These are phyloP conservation scores for Blastobotrys malaysiensis DNA, from an alignment of 1,139 yeast species.

Conservation along the genomic window DNA sequence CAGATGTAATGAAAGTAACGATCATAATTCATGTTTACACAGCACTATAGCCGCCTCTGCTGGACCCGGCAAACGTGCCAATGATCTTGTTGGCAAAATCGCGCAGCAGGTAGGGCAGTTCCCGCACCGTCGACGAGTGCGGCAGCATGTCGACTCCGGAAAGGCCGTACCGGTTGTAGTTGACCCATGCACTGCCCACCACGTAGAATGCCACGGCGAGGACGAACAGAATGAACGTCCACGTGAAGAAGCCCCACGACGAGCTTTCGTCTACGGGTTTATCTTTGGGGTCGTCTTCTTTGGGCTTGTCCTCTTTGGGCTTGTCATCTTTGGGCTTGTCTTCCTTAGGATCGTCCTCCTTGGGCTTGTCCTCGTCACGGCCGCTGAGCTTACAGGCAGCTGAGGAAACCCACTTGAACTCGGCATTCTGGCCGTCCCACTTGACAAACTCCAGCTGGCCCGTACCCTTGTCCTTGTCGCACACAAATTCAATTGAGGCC, in stretches of 20 bases:
- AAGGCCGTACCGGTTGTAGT: conserved; percentile 34
- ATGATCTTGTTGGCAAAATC: conserved; percentile 65
- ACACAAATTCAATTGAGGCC: conserved; percentile 49
- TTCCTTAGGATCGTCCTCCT: conserved; percentile 3
- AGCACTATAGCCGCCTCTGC: conserved; percentile 88
- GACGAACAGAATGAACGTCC: conserved; percentile 47
- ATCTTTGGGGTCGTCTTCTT: conserved; percentile 19
- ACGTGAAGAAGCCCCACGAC: conserved; percentile 34
- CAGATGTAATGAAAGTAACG: too few relatives aligned
- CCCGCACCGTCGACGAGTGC: conserved; percentile 52
- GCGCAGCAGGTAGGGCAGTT: conserved; percentile 75
- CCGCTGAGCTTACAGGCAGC: conserved; percentile 36
- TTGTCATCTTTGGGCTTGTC: conserved; percentile 22
- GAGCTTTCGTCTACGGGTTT: conserved; percentile 24
- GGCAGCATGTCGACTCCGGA: conserved; percentile 40
- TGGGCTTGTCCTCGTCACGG: conserved; percentile 6
- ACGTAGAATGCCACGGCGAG: conserved; percentile 66
- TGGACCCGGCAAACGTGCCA: conserved; percentile 72
- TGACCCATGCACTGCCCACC: conserved; percentile 77
- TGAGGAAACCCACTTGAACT: conserved; percentile 35
- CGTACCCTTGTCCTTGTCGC: conserved; percentile 40
- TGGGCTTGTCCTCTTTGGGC: conserved; percentile 6
- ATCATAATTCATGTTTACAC: conserved; percentile 41
- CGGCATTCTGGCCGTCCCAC: conserved; percentile 35
- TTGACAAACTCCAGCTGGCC: conserved; percentile 23